Conservation (phyloP, 441 rosid species). For the Sinapis alba region DNA sequence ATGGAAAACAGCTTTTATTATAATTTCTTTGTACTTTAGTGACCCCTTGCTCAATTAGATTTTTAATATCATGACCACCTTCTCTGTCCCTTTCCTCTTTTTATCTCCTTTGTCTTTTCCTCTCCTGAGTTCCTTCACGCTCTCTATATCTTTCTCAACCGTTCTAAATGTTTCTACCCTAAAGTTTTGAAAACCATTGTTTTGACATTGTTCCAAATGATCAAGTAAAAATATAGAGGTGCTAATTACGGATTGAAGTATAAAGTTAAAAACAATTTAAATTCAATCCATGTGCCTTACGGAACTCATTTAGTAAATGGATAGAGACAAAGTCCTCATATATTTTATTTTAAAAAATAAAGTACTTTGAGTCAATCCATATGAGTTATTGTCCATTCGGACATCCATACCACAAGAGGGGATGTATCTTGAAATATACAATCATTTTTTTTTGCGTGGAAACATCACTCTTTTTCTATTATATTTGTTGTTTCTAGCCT, state of each 20-base stretch:
- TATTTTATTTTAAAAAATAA: neutral
- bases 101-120: conserved; percentile 10
- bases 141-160: neutral
- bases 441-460: neutral
- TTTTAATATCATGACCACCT: conserved; percentile 8
- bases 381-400: conserved; percentile 15
- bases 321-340: neutral
- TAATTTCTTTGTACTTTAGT: conserved; percentile 5
- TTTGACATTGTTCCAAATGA: neutral
- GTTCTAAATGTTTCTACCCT: neutral
- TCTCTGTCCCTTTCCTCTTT: conserved; percentile 14
- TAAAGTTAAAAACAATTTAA: neutral
- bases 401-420: conserved; percentile 17
- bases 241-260: neutral
- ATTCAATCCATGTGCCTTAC: neutral
- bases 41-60: neutral
- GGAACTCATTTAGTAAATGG: neutral
- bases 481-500: neutral
- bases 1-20: conserved; percentile 12
- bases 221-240: neutral
- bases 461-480: neutral
- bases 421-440: conserved; percentile 9
- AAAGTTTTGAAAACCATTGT: neutral
- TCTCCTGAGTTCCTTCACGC: neutral
- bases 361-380: conserved; percentile 9